Base-by-base conservation (phyloP, 2,329 filamentous ascomycete species). In the Neurospora crassa region DNA sequence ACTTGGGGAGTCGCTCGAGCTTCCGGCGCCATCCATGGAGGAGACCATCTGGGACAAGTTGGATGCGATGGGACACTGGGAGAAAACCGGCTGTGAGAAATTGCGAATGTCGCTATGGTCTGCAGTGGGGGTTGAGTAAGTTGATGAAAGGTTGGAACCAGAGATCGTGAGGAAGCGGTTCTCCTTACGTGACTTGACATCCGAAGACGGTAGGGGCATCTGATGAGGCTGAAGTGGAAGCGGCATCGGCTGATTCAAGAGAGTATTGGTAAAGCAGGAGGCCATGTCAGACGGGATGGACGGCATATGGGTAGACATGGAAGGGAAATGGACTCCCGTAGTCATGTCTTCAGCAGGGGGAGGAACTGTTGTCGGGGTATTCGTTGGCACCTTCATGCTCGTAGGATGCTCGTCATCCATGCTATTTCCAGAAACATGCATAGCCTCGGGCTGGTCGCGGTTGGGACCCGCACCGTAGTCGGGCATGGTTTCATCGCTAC, bases 181-280 rank as follows among this genome's bases (percentile, higher is more conserved):
- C 73, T 86, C 84, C 70, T 86, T 86, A 45, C 82, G 80, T 5
- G 83, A 83, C 68, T 80, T 82, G 24, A 84, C 72, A 70, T 85
- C 81, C 10, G 77, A 74, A 6, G 80, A 77, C 1, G 81, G 80
- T 0, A 78, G 72, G 3, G 75, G 72, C 63, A 78, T 76, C n/a
- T 74, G 76, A 18, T 79, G 74, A 11, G 78, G 75, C 16, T 79
- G 79, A 5, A 79, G 71, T 3, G 81, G 79, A 2, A 82, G 75
- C 0, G 82, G 80, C 40, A 81, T 77, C 12, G 84, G 82, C 69
- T 86, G 84, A 68, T 84, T 85, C 40, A 87, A 78, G 47, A 87
- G 76, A 0, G 84, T 85, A 70, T 83, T 80, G 0, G 83, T 83
- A 69, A 86, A 77, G n/a, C 82, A 80, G 6, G 79, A 79, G 5